Evolutionary conservation across 148 eudicot species (phyloP).

Genomic region (Hydrangea macrophylla): DNA sequence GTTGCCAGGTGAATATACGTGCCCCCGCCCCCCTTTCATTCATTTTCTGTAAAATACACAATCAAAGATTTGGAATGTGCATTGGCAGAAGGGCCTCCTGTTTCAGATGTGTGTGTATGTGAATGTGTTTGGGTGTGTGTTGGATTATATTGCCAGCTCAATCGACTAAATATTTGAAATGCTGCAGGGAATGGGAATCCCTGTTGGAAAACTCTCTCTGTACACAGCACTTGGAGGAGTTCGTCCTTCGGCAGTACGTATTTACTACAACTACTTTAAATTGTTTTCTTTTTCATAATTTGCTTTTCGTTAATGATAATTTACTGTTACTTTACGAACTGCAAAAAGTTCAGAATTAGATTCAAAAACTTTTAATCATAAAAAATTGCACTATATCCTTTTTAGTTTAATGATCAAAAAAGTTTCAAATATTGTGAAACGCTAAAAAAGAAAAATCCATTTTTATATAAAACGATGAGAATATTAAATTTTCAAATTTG

Average conservation of each 20-base stretch:
- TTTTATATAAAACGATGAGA: too few species aligned
- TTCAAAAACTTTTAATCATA: not conserved
- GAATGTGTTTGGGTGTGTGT: not conserved
- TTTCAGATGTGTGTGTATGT: too few species aligned
- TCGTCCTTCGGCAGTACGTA: slow-evolving; percentile 86
- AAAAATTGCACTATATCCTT: too few species aligned
- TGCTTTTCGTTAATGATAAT: not conserved
- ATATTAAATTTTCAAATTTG: not conserved
- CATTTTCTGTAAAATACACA: not conserved
- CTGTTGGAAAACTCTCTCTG: slow-evolving; percentile 89
- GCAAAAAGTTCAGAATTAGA: not conserved
- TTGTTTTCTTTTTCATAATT: slow-evolving; percentile 1
- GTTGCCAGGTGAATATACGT: slow-evolving; percentile 76
- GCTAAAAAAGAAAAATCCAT: too few species aligned
- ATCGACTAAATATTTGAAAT: slow-evolving; percentile 16
- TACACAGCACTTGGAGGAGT: slow-evolving; percentile 98
- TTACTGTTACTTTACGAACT: not conserved
- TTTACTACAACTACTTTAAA: not conserved
- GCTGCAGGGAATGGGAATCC: slow-evolving; percentile 95
- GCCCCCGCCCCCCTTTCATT: too few species aligned
- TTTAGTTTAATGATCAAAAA: too few species aligned
- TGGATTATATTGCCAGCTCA: not conserved
- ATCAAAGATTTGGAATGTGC: not conserved
- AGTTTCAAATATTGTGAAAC: too few species aligned
- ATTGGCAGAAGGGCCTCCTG: not conserved